Evolutionary conservation across 768 basidiomycete species (phyloP).

Genomic region (Boletales sp.): DNA sequence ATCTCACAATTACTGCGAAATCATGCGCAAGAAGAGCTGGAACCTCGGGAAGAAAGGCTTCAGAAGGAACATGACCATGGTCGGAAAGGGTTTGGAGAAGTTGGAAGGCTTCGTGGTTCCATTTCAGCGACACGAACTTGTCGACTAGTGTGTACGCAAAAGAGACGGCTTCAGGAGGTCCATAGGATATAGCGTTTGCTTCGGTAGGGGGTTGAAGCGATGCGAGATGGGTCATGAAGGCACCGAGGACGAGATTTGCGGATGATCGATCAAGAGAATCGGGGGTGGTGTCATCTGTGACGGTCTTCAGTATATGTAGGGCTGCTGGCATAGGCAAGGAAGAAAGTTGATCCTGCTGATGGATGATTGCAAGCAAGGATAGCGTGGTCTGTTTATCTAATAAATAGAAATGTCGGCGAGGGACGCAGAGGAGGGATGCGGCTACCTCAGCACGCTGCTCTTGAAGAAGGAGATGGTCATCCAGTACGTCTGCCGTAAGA

Average conservation of each 20-base stretch:
- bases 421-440: slow-evolving; percentile 21
- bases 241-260: slow-evolving; percentile 26
- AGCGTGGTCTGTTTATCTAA: slow-evolving; percentile 22
- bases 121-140: slow-evolving; percentile 36
- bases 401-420: slow-evolving; percentile 13
- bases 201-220: slow-evolving; percentile 25
- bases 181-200: slow-evolving; percentile 31
- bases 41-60: slow-evolving; percentile 41
- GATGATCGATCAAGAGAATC: slow-evolving; percentile 19
- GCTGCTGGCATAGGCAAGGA: slow-evolving; percentile 11
- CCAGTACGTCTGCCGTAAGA: slow-evolving; percentile 41
- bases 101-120: slow-evolving; percentile 37
- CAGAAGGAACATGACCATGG: slow-evolving; percentile 41
- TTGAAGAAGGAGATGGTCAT: slow-evolving; percentile 16
- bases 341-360: slow-evolving; percentile 10
- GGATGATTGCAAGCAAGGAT: slow-evolving; percentile 19
- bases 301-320: slow-evolving; percentile 19
- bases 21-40: slow-evolving; percentile 31
- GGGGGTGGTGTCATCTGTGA: slow-evolving; percentile 14
- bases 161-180: slow-evolving; percentile 36
- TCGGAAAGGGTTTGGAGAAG: slow-evolving; percentile 50
- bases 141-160: slow-evolving; percentile 43
- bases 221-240: slow-evolving; percentile 30
- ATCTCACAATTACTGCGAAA: slow-evolving; percentile 45
- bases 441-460: slow-evolving; percentile 25